Base-by-base conservation (phyloP, 108 stramenopile genomes). In the Cyclotella sp. region DNA sequence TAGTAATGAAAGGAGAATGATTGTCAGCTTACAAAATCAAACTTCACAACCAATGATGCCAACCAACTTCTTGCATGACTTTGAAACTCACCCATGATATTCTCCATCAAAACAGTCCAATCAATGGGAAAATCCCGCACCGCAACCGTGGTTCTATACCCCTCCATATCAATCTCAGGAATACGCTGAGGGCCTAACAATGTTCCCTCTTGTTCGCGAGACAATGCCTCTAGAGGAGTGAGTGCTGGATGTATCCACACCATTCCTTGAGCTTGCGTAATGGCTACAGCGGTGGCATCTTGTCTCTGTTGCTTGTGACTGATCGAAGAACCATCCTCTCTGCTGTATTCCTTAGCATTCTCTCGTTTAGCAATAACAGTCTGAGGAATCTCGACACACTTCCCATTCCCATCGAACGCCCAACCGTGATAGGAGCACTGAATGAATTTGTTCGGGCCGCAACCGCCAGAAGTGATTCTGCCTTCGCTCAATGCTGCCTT, bases 351-450 rank as follows among this genome's bases (percentile, higher is more conserved):
- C 34, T 16, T 55, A 3, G 21, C 47, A 49, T n/a, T 18, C 26
- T 58, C 26, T 55, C 21, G 34, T 57, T 45, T 18, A 21, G 77
- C 54, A 60, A 74, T 59, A 12, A 83, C 54, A 46, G 84, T 60
- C 60, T 90, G 89, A 15, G 89, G 89, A 44, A 90, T 88, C 65
- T 88, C 85, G 11, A 83, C 76, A 63, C 87, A 88, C 11, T 60
- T 49, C 22, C 89, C 90, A 47, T 64, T 78, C 19, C 88, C 86
- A 63, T 91, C 81, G 75, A 91, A 91, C 7, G 78, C 53, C 90
- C 90, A 91, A 11, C 90, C 90, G 45, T 91, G 90, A 54, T 91
- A 91, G 29, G 88, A 83, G 63, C 91, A 91, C 63, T 89, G 86
- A 45, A 92, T 65, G 34, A 78, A 74, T 46, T 55, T 61, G 10